Base-by-base conservation (phyloP, 2,329 filamentous ascomycete genomes). In the Aspergillus arachidicola region DNA sequence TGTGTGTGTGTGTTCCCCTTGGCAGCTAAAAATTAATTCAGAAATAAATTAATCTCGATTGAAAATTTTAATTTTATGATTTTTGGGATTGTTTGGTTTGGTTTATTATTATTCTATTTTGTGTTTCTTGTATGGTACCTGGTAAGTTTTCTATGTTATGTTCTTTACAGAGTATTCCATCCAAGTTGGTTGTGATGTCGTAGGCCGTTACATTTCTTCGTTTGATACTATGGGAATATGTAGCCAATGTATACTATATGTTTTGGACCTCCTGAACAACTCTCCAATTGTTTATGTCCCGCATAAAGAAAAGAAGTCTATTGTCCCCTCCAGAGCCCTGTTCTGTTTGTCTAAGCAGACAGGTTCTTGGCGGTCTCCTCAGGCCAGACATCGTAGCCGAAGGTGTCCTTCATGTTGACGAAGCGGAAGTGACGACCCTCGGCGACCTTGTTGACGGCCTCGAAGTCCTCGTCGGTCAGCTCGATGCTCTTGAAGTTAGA, bases 321-420 rank as follows among this genome's bases (percentile, higher is more conserved):
- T 65, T 59, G 14, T 53, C 36, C 45, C 45, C 14, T 26, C 45
- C 11, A 30, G 11, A 36, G 3, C 34, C 19, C 19, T 16, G 32
- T 34, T 26, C 6, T 51, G 11, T 14, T 50, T 14, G 10, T 23
- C 65, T 71, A 75, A 63, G 69, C 73, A 58, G 74, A 75, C 32
- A 77, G 38, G 65, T 77, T 69, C 64, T 72, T 68, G 53, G 74
- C 73, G 36, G 72, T 72, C 80, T 89, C 86, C 72, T 88, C 85
- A 0, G 87, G 83, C 87, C 87, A 89, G 57, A 92, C 85, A 70
- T 92, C 83, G 74, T 90, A 91, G 7, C 90, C 90, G 76, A 92
- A 92, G 1, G 88, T 91, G 68, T 91, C 89, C 83, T 91, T 92
- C 90, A 92, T 92, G 80, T 93, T 92, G 63, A 93, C 90, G 72